Conservation (phyloP, 139 green algal species). For the Asterochloris sp. region DNA sequence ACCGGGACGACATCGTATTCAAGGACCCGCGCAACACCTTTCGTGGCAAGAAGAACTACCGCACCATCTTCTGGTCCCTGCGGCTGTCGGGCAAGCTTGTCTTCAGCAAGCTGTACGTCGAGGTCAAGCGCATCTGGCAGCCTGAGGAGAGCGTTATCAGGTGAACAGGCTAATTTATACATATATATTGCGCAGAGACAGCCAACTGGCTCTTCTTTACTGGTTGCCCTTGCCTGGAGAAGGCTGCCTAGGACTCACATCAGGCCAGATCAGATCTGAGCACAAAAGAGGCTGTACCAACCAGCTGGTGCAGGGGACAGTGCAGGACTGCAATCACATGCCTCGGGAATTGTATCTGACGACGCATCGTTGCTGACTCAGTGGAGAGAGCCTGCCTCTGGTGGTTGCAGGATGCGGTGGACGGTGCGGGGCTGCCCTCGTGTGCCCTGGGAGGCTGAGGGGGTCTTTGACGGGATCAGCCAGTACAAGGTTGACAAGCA, state of each 20-base stretch:
- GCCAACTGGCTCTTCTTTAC: no score
- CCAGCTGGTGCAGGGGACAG: no score
- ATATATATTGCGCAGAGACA: no score
- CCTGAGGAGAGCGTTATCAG: conserved; percentile 78
- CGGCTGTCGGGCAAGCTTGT: conserved; percentile 88
- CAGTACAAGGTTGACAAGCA: conserved; percentile 86
- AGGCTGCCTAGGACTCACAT: no score
- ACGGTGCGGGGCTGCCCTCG: conserved; percentile 80
- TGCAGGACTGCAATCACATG: no score
- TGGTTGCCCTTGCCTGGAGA: no score
- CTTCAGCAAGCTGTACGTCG: conserved; percentile 80
- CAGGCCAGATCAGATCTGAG: no score
- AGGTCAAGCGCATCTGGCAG: conserved; percentile 91
- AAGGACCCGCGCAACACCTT: conserved; percentile 81
- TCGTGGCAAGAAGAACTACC: conserved; percentile 85
- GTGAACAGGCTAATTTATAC: conserved; percentile 9
- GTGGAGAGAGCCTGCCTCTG: no score
- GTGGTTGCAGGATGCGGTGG: conserved; percentile 53
- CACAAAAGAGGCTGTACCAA: no score
- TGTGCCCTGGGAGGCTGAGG: conserved; percentile 83
- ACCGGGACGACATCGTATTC: conserved; percentile 91
- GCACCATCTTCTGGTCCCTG: conserved; percentile 87
- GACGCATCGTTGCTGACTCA: no score
- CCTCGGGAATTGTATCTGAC: no score
- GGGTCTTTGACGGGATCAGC: conserved; percentile 88